Evolutionary conservation across 2,329 filamentous ascomycete genomes (phyloP).

Genomic region (Colletotrichum falcatum): DNA sequence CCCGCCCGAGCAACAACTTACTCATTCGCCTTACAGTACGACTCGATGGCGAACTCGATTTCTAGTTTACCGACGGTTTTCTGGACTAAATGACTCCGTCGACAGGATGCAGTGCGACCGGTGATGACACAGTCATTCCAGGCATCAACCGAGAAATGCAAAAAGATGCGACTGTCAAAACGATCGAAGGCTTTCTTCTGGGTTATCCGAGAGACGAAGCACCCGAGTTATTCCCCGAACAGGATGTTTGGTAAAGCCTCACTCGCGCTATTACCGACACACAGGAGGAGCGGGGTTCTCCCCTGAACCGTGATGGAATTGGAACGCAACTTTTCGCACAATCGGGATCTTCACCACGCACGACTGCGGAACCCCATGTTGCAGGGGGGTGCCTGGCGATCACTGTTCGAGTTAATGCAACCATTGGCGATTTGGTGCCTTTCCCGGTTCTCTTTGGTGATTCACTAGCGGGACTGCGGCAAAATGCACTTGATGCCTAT

Average conservation of each 20-base stretch:
- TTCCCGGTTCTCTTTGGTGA: background rate
- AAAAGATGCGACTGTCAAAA: background rate
- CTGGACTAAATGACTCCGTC: background rate
- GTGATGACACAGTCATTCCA: background rate
- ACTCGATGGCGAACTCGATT: background rate
- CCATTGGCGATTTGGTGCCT: background rate
- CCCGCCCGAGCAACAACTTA: too few species aligned
- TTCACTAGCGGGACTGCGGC: background rate
- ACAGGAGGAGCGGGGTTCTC: background rate
- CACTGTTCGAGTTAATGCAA: constrained; percentile 16
- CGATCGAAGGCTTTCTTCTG: background rate
- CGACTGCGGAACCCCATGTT: constrained; percentile 10
- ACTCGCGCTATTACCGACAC: background rate
- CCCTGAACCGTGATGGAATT: background rate
- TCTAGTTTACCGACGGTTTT: background rate
- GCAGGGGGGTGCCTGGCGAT: constrained; percentile 28
- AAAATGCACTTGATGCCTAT: background rate
- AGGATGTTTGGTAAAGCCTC: background rate
- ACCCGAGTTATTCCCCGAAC: background rate
- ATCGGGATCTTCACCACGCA: background rate
- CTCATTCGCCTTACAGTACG: background rate
- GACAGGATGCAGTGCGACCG: background rate
- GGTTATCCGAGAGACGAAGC: background rate
- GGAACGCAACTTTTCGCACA: constrained; percentile 7
- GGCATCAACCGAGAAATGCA: background rate